Evolutionary conservation across 805 yeast genomes (phyloP).

Genomic region (Saccharomyces kudriavzevii): DNA sequence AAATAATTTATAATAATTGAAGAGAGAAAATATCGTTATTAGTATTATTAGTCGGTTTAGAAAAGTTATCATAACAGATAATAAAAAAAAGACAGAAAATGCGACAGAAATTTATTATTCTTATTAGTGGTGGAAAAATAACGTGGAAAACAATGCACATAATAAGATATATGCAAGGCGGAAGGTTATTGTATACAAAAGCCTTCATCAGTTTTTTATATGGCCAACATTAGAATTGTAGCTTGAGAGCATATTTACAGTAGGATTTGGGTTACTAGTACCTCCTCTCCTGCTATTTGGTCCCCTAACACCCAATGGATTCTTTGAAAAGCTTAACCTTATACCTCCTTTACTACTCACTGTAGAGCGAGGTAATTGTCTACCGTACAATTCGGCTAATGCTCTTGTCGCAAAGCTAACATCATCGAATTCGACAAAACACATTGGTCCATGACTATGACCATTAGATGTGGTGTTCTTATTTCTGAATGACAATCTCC

Average conservation of each 20-base stretch:
- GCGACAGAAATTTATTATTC: background rate
- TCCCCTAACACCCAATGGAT: conserved; percentile 94
- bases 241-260: background rate
- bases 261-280: background rate
- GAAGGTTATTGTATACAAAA: background rate
- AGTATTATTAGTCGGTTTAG: background rate
- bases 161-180: background rate
- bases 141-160: background rate
- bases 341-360: conserved; percentile 76
- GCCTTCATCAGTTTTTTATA: background rate
- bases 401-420: conserved; percentile 91
- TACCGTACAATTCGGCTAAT: conserved; percentile 85
- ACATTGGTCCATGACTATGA: conserved; percentile 91
- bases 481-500: conserved; percentile 84
- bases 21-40: background rate
- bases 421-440: conserved; percentile 97
- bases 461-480: conserved; percentile 38
- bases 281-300: conserved; percentile 38
- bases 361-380: conserved; percentile 73
- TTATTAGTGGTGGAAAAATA: background rate
- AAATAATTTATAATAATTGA: background rate
- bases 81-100: background rate
- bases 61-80: background rate
- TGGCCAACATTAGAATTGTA: background rate
- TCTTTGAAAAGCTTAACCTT: conserved; percentile 85